Evolutionary conservation across 2,329 filamentous ascomycete genomes (phyloP).

Genomic region (Sporothrix pallida): DNA sequence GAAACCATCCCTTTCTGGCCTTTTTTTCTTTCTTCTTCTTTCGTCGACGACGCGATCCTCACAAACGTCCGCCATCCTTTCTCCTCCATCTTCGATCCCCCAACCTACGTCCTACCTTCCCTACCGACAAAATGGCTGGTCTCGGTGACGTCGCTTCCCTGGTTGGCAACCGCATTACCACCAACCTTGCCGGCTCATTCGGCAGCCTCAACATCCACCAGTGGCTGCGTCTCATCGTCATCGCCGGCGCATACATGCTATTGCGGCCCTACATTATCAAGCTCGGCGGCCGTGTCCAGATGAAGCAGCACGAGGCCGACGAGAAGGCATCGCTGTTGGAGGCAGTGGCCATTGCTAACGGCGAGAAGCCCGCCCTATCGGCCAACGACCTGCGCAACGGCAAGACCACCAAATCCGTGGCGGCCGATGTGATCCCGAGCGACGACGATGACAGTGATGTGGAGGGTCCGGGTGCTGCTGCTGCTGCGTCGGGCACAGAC

Average conservation of each 20-base stretch:
- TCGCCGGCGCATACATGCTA: slow-evolving; percentile 75
- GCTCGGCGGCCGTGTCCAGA: slow-evolving; percentile 66
- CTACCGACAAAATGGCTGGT: slow-evolving; percentile 40
- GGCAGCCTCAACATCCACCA: slow-evolving; percentile 57
- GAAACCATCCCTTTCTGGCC: not conserved
- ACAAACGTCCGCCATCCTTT: no score
- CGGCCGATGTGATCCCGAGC: slow-evolving; percentile 47
- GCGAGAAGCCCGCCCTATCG: slow-evolving; percentile 58
- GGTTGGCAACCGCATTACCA: slow-evolving; percentile 48
- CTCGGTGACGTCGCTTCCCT: slow-evolving; percentile 40
- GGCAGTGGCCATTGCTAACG: slow-evolving; percentile 47
- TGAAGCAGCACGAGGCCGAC: slow-evolving; percentile 67
- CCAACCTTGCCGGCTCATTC: slow-evolving; percentile 58
- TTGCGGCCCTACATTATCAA: slow-evolving; percentile 76
- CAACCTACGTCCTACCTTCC: not conserved
- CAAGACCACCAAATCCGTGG: slow-evolving; percentile 51
- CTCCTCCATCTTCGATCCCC: not conserved
- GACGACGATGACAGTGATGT: slow-evolving; percentile 32
- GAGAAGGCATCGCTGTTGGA: slow-evolving; percentile 56
- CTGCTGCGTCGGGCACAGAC: slow-evolving; percentile 51
- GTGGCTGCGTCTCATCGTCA: slow-evolving; percentile 72
- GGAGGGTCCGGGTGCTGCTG: slow-evolving; percentile 48
- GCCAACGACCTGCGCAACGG: slow-evolving; percentile 62
- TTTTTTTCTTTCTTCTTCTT: not conserved
- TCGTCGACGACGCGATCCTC: not conserved